Evolutionary conservation across 305 asterid genomes (phyloP), one percentile per base, ranked within the genome.

Genomic region (Rubia occidens): DNA sequence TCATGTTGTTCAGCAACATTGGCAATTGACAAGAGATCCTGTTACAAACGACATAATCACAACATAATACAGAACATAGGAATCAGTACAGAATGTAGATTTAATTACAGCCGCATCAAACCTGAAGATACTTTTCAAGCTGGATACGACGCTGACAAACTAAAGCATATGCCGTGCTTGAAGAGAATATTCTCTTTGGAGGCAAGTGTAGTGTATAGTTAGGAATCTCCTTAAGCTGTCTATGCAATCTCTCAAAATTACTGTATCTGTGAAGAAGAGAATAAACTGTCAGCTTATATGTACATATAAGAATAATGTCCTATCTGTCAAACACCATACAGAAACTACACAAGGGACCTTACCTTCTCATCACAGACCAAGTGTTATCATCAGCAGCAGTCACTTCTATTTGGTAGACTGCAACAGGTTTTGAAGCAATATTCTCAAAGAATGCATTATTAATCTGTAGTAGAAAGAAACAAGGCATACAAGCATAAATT

Each of bases 1-100:
- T 94, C 99, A 76, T 89, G 99, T 80, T 87, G 99, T 88, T 94
- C 99, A 76, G 96, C 96, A 69, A 94, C 96, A 79, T 90, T 94
- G 51, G 99, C 95, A 81, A 94, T 94, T 79, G 97, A 85, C 79
- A 94, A 78, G 75, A 94, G 95, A 65, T 94, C 97, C 99, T 94
- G 82, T 73, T 21, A 76, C 71, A 81, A 67, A 76, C 60, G 73
- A 71, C 66, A 42, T 26, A 29, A 68, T 81, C 74, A 81, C 79
- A 71, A 73, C 15, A 18, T 71, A 69, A 37, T 47, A 72, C 73
- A 78, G 44, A 64, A 59, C 67, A 64, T 60, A 72, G 54, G 39
- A n/a, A 69, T 11, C 54, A 20, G 39, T 39, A 15, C 5, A 47
- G 40, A 39, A 29, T 20, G 56, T 21, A 67, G 11, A 63, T 65